phyloP scores from a whole-genome alignment of 805 yeast species.

The Suhomyces emberorum region DNA sequence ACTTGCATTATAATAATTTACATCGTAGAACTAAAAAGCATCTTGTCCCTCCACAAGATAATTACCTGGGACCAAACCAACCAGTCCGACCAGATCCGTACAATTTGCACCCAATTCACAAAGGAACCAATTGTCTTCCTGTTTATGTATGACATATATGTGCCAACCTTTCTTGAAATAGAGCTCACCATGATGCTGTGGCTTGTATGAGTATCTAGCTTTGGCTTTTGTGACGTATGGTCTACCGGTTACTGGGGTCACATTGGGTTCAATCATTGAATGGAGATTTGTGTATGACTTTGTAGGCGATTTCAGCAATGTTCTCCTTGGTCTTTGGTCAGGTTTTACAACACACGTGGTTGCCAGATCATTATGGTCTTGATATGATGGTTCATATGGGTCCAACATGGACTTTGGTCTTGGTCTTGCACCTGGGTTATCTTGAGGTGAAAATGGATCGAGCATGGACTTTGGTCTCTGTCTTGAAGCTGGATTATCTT shows the following conservation, averaged over 20 bases:
- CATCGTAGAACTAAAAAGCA: slow-evolving; percentile 3
- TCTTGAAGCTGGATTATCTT: background rate
- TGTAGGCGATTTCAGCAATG: slow-evolving; percentile 31
- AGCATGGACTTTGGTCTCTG: slow-evolving; percentile 10
- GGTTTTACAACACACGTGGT: slow-evolving; percentile 10
- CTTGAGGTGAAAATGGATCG: slow-evolving; percentile 1
- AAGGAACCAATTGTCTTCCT: slow-evolving; percentile 44
- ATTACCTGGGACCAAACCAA: slow-evolving; percentile 45
- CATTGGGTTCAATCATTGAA: slow-evolving; percentile 19
- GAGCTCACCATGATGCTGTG: slow-evolving; percentile 42
- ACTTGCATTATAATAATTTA: too few relatives aligned
- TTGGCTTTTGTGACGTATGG: slow-evolving; percentile 33
- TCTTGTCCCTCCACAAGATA: slow-evolving; percentile 34
- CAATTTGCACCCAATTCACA: slow-evolving; percentile 40
- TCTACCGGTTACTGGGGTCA: slow-evolving; percentile 32
- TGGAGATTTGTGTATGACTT: slow-evolving; percentile 33
- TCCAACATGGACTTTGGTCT: slow-evolving; percentile 13
- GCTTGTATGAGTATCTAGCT: slow-evolving; percentile 38
- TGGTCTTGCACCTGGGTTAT: background rate
- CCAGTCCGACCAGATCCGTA: slow-evolving; percentile 27
- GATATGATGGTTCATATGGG: slow-evolving; percentile 6
- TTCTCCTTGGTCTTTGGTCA: slow-evolving; percentile 13
- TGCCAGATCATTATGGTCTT: slow-evolving; percentile 6
- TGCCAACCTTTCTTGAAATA: slow-evolving; percentile 40
- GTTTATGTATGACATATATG: slow-evolving; percentile 40